Evolutionary conservation across 352 stramenopile species (phyloP).

Genomic region (Phytophthora macrochlamydospora): DNA sequence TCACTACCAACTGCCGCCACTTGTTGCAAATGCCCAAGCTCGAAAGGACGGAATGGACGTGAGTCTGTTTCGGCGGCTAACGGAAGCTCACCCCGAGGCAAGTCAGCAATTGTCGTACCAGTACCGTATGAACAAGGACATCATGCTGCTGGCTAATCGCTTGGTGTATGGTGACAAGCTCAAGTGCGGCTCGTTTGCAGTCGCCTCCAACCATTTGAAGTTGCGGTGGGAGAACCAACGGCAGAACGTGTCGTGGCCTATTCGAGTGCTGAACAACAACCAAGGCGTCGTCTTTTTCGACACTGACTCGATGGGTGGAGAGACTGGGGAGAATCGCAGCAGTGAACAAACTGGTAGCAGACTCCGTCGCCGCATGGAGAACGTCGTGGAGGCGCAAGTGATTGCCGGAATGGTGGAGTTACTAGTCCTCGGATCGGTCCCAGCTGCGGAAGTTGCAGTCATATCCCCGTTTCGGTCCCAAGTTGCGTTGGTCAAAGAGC

Average conservation of each 20-base stretch:
- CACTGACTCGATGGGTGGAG: constrained; percentile 63
- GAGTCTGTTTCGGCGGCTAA: constrained; percentile 92
- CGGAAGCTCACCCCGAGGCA: constrained; percentile 89
- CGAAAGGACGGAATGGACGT: constrained; percentile 84
- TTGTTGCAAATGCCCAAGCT: constrained; percentile 92
- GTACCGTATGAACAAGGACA: constrained; percentile 98
- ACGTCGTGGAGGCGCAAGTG: constrained; percentile 77
- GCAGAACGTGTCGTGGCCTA: constrained; percentile 37
- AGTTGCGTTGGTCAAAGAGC: constrained; percentile 65
- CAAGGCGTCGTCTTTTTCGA: constrained; percentile 87
- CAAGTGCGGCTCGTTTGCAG: constrained; percentile 85
- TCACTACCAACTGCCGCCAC: constrained; percentile 97
- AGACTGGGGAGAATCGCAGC: constrained; percentile 26
- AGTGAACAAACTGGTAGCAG: constrained; percentile 19
- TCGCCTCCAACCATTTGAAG: constrained; percentile 56
- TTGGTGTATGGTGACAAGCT: constrained; percentile 94
- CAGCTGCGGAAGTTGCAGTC: constrained; percentile 79
- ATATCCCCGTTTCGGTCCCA: constrained; percentile 95
- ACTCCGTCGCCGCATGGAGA: constrained; percentile 64
- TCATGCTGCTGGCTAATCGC: constrained; percentile 96
- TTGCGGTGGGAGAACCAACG: constrained; percentile 27
- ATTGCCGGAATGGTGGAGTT: constrained; percentile 70
- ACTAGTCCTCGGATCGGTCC: constrained; percentile 60
- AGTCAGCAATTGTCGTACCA: constrained; percentile 96
- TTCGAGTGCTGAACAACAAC: constrained; percentile 42